Base-by-base conservation (phyloP, 805 yeast genomes). In the Zygosaccharomyces pseudorouxii region DNA sequence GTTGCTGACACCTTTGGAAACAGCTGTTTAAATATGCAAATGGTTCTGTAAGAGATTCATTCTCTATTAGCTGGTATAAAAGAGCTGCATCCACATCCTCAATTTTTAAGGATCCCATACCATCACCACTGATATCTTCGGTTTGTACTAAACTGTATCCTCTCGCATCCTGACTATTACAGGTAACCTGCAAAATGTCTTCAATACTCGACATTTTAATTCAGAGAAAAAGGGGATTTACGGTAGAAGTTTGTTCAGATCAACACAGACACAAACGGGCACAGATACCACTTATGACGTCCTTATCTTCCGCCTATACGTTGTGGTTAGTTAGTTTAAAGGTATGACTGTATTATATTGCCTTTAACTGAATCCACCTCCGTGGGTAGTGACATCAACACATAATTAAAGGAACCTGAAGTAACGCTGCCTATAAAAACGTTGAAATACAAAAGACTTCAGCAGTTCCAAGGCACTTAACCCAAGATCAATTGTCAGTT, bases 41-140 rank as follows among this genome's bases (percentile, higher is more conserved):
- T 18, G 60, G 68, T 28, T 54, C 53, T 3, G 23, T n/a, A 7
- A 64, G 36, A 6, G 14, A 27, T n/a, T 54, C 57, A 45, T 65
- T 65, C 49, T 67, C 71, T 1, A 67, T 63, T 45, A 67, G 49
- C 48, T 65, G 70, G 18, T 52, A 59, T 35, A 65, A 44, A n/a
- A 67, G 40, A 27, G 63, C 50, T 9, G 65, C 47, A 48, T 67
- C 71, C 5, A 63, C 56, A 42, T 54, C 55, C 11, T 58, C 59
- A 7, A 47, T 46, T 18, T 45, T 45, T n/a, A 60, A 46, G 47
- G 42, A 6, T 50, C 56, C 9, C 42, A 36, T 3, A 16, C 37
- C 19, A 14, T 33, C 37, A 33, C 37, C 20, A 33, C 56, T 47
- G 11, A 60, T 37, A 6, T 59, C 63, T 20, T 57, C 62, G 4